phyloP scores from a whole-genome alignment of 2,329 filamentous ascomycete genomes.

The Fusarium coffeatum region DNA sequence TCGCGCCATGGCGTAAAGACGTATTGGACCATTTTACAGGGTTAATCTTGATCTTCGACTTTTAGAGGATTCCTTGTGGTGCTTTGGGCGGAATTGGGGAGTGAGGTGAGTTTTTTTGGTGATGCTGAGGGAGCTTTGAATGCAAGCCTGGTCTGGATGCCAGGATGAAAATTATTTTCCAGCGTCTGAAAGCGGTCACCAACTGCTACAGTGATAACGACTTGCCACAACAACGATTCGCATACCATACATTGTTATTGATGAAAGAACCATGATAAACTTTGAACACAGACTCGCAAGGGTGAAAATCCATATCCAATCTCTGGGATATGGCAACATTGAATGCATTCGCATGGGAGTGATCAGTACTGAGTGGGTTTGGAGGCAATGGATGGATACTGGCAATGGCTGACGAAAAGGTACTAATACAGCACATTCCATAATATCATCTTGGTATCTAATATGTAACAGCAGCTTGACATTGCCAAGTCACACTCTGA shows the following conservation, averaged over 20 bases:
- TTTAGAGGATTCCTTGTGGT: neutral
- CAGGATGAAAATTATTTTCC: slow-evolving; percentile 23
- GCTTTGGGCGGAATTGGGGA: neutral
- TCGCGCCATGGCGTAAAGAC: slow-evolving; percentile 80
- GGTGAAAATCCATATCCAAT: neutral
- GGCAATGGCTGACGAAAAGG: neutral
- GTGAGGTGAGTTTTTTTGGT: neutral
- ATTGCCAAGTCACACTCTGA: neutral
- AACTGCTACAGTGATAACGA: neutral
- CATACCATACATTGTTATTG: neutral
- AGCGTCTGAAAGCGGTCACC: neutral
- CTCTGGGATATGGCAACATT: neutral
- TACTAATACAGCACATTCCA: neutral
- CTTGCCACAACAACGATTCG: neutral
- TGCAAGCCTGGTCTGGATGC: slow-evolving; percentile 6
- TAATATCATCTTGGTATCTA: neutral
- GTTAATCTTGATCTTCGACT: neutral
- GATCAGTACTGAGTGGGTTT: neutral
- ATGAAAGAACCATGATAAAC: too few relatives aligned
- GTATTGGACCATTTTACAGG: slow-evolving; percentile 72
- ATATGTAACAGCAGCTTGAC: neutral
- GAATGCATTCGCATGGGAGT: neutral
- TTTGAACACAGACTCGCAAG: neutral
- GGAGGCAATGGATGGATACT: neutral
- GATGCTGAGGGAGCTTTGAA: neutral